Base-by-base conservation (phyloP, 352 stramenopile genomes). In the Globisporangium ultimum region DNA sequence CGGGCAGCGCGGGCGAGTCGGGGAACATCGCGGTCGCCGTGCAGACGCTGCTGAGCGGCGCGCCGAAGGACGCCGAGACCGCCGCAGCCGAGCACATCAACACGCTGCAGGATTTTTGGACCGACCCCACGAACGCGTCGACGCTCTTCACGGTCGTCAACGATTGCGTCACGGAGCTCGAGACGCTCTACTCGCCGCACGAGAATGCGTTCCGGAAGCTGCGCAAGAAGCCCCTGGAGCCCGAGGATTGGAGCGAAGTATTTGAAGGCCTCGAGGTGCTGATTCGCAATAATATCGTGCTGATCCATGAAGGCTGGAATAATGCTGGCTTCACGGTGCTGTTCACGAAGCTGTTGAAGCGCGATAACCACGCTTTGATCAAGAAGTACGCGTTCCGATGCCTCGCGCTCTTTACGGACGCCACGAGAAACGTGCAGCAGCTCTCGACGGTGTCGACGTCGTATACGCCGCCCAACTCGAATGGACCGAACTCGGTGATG, bases 351-450 rank as follows among this genome's bases (percentile, higher is more conserved):
- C 61, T 96, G 38, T 72, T 94, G 21, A 87, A 89, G 62, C 70
- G 80, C 56, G 87, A 94, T 60, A 94, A 96, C 73, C 83, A 94
- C 57, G 72, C 83, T 7, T 82, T 93, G 40, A 94, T 96, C 66
- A 96, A 94, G 62, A 94, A 96, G 57, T 95, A 95, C 61, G 86
- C 86, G 6, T 95, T 95, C 63, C 73, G 86, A 1, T 95, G 86
- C 56, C 66, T 95, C 24, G 82, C 86, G 46, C 69, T 95, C 17
- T 95, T 91, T 62, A 78, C 84, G 3, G 86, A 95, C 60, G 86
- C 81, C 6, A 89, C 81, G 40, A 71, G 86, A 34, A 90, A 74
- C 60, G 60, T 86, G n/a, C 67, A 81, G 63, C 82, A 93, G 56
- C 70, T 95, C 34, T 48, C 72, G 42, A 43, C 67, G 0, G 68